Base-by-base conservation (phyloP, 805 yeast genomes). In the Lipomyces anomalus region DNA sequence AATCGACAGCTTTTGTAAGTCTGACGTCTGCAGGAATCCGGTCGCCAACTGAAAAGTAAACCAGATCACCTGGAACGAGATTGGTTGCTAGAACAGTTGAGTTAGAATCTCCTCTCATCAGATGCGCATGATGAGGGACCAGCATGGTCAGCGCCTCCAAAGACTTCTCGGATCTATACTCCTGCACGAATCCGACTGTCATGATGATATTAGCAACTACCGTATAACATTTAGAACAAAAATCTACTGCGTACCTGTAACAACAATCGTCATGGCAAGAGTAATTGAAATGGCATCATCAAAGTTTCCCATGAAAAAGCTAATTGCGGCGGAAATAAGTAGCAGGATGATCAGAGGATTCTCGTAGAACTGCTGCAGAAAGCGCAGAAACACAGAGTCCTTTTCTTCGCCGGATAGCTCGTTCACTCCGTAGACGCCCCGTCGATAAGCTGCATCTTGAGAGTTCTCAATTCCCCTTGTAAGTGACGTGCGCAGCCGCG, bases 211-310 rank as follows among this genome's bases (percentile, higher is more conserved):
- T n/a, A n/a, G n/a, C n/a, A n/a, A n/a, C n/a, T n/a, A n/a, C 13
- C 11, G 32, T 11, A 28, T 28, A 28, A 11, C 32, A 11, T 11
- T 28, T 26, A 13, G 36, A 39, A 17, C 7, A n/a, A n/a, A 9
- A 18, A 17, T 6, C 21, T 13, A 18, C 22, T n/a, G 42, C 47
- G n/a, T 28, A 50, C 56, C 56, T 13, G 92, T 78, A 9, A 92
- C 97, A 26, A 92, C 99, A 56, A 92, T 89, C 36, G 85, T 58
- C 40, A 92, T 86, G 3, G 98, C 98, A 52, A 89, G 70, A 0
- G 97, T 82, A 57, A 92, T 92, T 55, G 92, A 81, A n/a, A 92
- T 70, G 1, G 97, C 95, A 64, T 92, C 99, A 62, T 92, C 97
- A 26, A 79, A 78, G 66, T 92, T 92, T n/a, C 96, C 95, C 94